Conservation (phyloP, 139 green algal species). For the Chlorokybus atmophyticus region DNA sequence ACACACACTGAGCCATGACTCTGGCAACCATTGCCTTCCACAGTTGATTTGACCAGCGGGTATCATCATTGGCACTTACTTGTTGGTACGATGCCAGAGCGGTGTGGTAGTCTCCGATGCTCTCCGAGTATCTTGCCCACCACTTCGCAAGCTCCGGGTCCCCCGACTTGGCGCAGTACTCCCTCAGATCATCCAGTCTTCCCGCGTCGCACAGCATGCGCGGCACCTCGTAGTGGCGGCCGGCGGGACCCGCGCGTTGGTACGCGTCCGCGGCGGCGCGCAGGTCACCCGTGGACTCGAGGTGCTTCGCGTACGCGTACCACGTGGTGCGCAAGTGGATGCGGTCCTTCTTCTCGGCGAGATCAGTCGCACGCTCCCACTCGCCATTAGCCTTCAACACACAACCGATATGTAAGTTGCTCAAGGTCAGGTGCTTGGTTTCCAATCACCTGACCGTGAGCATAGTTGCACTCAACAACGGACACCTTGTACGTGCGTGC, state of each 20-base stretch:
- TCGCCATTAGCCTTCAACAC: slow-evolving; percentile 41
- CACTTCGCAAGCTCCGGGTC: slow-evolving; percentile 45
- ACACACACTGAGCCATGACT: too few relatives aligned
- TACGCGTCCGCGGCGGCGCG: slow-evolving; percentile 44
- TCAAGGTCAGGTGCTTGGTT: too few relatives aligned
- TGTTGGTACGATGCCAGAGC: slow-evolving; percentile 46
- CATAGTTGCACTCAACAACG: too few relatives aligned
- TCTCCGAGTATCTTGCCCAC: slow-evolving; percentile 66
- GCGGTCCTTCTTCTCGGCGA: slow-evolving; percentile 52
- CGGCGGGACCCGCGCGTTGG: slow-evolving; percentile 25
- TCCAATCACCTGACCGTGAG: too few relatives aligned
- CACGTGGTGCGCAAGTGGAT: slow-evolving; percentile 53
- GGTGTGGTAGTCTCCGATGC: slow-evolving; percentile 36
- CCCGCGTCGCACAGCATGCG: slow-evolving; percentile 50
- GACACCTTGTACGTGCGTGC: background rate
- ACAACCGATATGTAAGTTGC: too few relatives aligned
- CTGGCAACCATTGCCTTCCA: too few relatives aligned
- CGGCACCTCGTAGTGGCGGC: slow-evolving; percentile 38
- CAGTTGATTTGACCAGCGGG: too few relatives aligned
- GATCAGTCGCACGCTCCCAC: slow-evolving; percentile 58
- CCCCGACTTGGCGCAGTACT: slow-evolving; percentile 31
- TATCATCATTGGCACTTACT: too few relatives aligned
- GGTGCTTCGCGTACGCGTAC: slow-evolving; percentile 46
- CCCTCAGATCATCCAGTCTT: slow-evolving; percentile 39
- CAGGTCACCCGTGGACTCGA: slow-evolving; percentile 35